Evolutionary conservation across 2,329 filamentous ascomycete species (phyloP), one percentile per base, ranked within the genome.

Genomic region (Colletotrichum zoysiae): DNA sequence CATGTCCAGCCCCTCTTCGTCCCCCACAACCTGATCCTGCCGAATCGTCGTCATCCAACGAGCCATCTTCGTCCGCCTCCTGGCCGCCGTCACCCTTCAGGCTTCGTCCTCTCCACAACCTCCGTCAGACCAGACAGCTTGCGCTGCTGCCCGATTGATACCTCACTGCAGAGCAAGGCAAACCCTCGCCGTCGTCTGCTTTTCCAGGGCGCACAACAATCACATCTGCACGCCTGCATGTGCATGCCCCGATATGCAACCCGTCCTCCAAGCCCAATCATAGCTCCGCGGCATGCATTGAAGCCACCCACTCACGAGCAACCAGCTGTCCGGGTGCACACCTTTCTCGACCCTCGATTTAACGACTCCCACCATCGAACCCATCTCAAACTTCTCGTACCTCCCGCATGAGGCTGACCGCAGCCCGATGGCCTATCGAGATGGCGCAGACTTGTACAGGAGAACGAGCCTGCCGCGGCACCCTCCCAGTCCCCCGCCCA

Each of bases 401-500:
- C 59, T 68, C 62, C 40, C 56, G 65, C 35, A 66, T 73, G 73
- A 74, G 73, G 73, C 73, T 72, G 44, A 46, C 59, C 42, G 50
- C 57, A 65, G 57, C 57, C 68, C 67, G 65, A 76, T 76, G 75
- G 74, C 73, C 55, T 74, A 74, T 58, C 69, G 67, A 55, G 74
- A 75, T 67, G 74, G 60, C 48, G 70, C 74, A 51, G 74, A 73
- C 51, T 58, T 71, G 63, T 67, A 70, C 68, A 73, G 74, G 69
- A 69, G 72, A 60, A 63, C 58, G 55, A 65, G 67, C 42, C 70
- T 66, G 46, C 71, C 61, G 30, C 67, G 60, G 35, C 67, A 74
- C 35, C 58, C 68, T 64, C 58, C 44, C 56, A 70, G 61, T 42
- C 42, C 76, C 69, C 76, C 78, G 65, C 76, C 77, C 65, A 75